phyloP scores from a whole-genome alignment of 2,329 filamentous ascomycete species.

The Clarireedia sp. region DNA sequence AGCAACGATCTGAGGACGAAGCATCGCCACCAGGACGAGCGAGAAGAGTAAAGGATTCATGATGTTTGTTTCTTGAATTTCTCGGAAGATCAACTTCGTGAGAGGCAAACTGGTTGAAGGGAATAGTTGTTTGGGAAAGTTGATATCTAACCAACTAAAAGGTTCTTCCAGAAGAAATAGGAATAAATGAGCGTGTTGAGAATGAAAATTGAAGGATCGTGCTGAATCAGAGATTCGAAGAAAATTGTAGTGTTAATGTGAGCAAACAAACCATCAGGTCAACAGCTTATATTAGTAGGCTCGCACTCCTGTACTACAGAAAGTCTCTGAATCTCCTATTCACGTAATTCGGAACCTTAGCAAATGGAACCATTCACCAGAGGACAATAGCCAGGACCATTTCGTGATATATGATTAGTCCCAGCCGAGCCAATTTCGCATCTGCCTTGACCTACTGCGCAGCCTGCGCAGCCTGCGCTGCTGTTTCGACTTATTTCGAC shows the following conservation, averaged over 20 bases:
- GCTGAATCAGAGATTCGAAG: background rate
- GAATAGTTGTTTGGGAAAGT: background rate
- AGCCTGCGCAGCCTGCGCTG: too few relatives aligned
- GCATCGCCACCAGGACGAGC: conserved; percentile 14
- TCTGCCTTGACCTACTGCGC: background rate
- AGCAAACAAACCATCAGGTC: background rate
- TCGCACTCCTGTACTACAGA: too few relatives aligned
- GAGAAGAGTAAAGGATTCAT: conserved; percentile 7
- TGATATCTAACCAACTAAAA: background rate
- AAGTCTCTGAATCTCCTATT: background rate
- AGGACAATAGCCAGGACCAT: too few relatives aligned
- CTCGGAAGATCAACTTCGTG: background rate
- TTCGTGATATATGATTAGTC: background rate
- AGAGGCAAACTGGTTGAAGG: background rate
- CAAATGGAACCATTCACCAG: background rate
- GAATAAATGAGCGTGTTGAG: conserved; percentile 1
- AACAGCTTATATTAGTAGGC: too few relatives aligned
- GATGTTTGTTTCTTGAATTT: background rate
- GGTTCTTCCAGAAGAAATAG: background rate
- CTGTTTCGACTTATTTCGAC: background rate
- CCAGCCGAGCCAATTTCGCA: background rate
- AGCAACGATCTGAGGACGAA: conserved; percentile 24
- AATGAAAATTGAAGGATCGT: conserved; percentile 1
- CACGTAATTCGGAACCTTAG: background rate
- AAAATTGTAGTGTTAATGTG: background rate